Conservation (phyloP, 2,329 filamentous ascomycete genomes). For the Clonostachys rhizophaga region DNA sequence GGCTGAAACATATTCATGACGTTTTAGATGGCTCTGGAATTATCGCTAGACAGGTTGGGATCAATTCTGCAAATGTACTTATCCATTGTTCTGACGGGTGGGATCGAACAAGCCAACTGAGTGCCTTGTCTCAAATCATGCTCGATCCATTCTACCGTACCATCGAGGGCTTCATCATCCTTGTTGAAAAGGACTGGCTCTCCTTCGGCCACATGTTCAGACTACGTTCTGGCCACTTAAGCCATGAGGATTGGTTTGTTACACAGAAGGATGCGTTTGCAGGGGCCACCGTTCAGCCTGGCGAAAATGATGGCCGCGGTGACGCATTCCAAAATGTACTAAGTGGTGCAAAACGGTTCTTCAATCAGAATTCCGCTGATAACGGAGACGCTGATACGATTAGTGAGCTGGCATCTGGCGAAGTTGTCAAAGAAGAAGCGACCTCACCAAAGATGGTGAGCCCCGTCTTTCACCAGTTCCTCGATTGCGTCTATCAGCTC, state of each 20-base stretch:
- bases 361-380: conserved; percentile 56
- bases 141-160: conserved; percentile 95
- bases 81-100: conserved; percentile 98
- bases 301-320: conserved; percentile 54
- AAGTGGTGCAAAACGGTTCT: conserved; percentile 87
- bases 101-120: conserved; percentile 95
- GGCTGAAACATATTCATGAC: conserved; percentile 83
- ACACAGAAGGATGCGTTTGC: conserved; percentile 76
- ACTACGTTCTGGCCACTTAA: conserved; percentile 81
- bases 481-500: conserved; percentile 91
- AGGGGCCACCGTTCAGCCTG: conserved; percentile 57
- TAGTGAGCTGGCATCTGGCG: conserved; percentile 30
- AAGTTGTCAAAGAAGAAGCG: conserved; percentile 50
- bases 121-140: conserved; percentile 86
- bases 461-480: conserved; percentile 95
- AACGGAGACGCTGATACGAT: conserved; percentile 56
- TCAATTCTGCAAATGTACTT: conserved; percentile 89
- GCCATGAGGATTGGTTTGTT: conserved; percentile 90
- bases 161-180: conserved; percentile 86
- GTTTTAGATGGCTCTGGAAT: conserved; percentile 80
- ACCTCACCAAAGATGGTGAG: conserved; percentile 89
- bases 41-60: conserved; percentile 82
- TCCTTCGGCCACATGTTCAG: conserved; percentile 98
- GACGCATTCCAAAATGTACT: conserved; percentile 85
- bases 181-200: conserved; percentile 96